phyloP scores from a whole-genome alignment of 306 rosid species.

The Cucumis sativus region DNA sequence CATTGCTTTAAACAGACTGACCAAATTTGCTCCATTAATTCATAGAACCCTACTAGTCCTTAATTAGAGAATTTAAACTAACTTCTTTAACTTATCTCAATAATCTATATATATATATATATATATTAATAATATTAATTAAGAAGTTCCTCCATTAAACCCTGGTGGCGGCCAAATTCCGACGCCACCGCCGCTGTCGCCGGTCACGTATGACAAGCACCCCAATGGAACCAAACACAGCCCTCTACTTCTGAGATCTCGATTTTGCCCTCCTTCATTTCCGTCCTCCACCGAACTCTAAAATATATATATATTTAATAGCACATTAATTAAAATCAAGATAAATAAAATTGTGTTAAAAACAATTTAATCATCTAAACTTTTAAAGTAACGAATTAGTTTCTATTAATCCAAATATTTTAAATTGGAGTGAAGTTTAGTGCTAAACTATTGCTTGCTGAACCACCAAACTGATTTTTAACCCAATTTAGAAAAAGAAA shows the following conservation, averaged over 20 bases:
- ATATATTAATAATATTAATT: neutral
- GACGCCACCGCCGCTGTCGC: conserved; percentile 13
- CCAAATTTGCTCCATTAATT: conserved; percentile 71
- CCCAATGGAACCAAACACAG: conserved; percentile 78
- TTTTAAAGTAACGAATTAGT: no score
- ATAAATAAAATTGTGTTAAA: neutral
- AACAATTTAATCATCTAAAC: no score
- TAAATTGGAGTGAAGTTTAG: no score
- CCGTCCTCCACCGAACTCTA: conserved; percentile 29
- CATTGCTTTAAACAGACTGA: conserved; percentile 17
- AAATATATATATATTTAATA: neutral
- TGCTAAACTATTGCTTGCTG: no score
- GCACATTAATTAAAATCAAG: neutral
- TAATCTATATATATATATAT: neutral
- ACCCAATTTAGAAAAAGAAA: no score
- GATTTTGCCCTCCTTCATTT: conserved; percentile 23
- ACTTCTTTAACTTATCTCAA: neutral
- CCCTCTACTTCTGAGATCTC: conserved; percentile 71
- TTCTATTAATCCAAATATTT: no score
- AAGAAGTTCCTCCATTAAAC: conserved; percentile 33
- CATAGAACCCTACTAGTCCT: neutral
- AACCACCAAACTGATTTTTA: no score
- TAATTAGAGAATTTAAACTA: neutral
- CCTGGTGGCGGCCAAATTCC: conserved; percentile 44
- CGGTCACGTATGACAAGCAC: conserved; percentile 64